Percentiles rank a stretch among this genome's conserved stretches.
phyloP scores from a whole-genome alignment of 2,329 filamentous ascomycete species.

The Xenoacremonium recifei region DNA sequence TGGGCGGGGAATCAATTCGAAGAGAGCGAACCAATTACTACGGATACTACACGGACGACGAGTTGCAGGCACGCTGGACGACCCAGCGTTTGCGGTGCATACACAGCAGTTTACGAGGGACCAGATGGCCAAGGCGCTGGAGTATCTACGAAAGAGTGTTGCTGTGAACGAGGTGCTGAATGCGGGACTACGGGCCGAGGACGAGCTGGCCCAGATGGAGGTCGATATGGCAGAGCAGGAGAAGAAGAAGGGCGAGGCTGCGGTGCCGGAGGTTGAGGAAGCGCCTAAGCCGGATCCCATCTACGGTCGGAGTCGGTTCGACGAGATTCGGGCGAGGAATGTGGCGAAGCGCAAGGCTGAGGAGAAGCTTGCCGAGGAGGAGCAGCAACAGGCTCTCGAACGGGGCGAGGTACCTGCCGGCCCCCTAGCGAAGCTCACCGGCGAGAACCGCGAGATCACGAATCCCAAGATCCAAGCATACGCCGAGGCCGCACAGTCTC shows the following conservation, averaged over 20 bases:
- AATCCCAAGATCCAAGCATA: conserved; percentile 39
- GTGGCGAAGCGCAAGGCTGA: conserved; percentile 48
- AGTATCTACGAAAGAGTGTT: conserved; percentile 53
- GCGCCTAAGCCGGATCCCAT: conserved; percentile 41
- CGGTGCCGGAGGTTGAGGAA: conserved; percentile 24
- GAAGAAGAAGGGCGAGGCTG: conserved; percentile 13
- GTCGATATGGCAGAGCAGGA: conserved; percentile 21
- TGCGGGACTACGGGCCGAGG: conserved; percentile 60
- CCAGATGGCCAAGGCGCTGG: conserved; percentile 47
- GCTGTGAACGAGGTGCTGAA: conserved; percentile 61
- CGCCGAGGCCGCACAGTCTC: conserved; percentile 46
- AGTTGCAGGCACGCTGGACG: conserved; percentile 62
- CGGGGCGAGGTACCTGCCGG: conserved; percentile 36
- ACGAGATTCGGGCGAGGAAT: conserved; percentile 55
- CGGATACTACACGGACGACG: conserved; percentile 61
- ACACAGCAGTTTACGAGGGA: conserved; percentile 42
- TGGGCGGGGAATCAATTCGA: conserved; percentile 43
- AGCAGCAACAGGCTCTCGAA: conserved; percentile 40
- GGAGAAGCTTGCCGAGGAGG: conserved; percentile 42
- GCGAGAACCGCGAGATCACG: conserved; percentile 36
- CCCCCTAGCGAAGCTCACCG: conserved; percentile 40
- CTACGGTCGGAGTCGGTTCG: conserved; percentile 57
- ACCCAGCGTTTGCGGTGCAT: conserved; percentile 50
- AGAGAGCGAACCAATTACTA: conserved; percentile 52
- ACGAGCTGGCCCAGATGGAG: conserved; percentile 56